Conservation (phyloP, 768 basidiomycete genomes). For the Agaricus sinodeliciosus region DNA sequence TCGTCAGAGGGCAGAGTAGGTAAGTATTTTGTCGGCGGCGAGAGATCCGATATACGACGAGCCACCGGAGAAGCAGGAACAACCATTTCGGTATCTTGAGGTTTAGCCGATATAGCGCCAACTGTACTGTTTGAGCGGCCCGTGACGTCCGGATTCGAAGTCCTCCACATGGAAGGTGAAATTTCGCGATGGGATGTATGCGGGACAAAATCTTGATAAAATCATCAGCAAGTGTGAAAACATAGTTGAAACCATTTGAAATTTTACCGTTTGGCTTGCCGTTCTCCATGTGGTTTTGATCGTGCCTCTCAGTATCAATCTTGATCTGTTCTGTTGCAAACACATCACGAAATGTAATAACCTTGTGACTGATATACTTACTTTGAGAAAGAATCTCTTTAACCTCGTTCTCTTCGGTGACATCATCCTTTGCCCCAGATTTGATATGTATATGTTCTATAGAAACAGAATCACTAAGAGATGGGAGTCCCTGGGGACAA, state of each 20-base stretch:
- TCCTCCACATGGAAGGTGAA: not conserved
- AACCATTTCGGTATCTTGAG: not conserved
- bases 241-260: no score
- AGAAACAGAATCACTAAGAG: not conserved
- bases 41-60: not conserved
- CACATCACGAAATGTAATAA: constrained; percentile 5
- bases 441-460: not conserved
- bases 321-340: constrained; percentile 3
- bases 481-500: not conserved
- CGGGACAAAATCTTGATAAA: not conserved
- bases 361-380: constrained; percentile 1
- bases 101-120: not conserved
- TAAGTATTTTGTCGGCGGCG: not conserved
- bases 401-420: constrained; percentile 3
- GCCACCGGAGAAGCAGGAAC: not conserved
- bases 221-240: not conserved
- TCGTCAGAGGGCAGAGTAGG: not conserved
- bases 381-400: constrained; percentile 7
- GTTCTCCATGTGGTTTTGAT: no score
- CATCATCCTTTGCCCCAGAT: not conserved
- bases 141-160: not conserved
- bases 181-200: not conserved
- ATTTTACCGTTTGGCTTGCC: not conserved
- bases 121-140: not conserved
- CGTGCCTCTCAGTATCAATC: no score